These are phyloP conservation scores for Polytolypa hystricis DNA, from an alignment of 2,329 filamentous ascomycete species.

Conservation along the genomic window DNA sequence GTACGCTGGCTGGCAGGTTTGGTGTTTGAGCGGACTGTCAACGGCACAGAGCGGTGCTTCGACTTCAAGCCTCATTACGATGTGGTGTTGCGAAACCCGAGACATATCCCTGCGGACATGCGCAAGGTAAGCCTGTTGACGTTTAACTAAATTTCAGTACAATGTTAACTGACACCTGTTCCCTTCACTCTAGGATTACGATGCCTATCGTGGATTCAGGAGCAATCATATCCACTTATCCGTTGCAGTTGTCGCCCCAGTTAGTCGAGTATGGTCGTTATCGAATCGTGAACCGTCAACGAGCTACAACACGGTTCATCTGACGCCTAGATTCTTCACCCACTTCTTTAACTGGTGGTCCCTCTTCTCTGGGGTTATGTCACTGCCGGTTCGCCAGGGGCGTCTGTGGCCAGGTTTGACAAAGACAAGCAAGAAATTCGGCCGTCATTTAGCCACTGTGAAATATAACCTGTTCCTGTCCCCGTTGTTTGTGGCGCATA, in stretches of 20 bases:
- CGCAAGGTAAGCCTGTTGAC: slow-evolving; percentile 32
- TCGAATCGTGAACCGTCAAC: slow-evolving; percentile 63
- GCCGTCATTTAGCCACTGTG: slow-evolving; percentile 91
- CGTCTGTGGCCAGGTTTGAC: slow-evolving; percentile 82
- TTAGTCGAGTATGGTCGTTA: slow-evolving; percentile 75
- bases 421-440: slow-evolving; percentile 98
- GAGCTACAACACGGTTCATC: slow-evolving; percentile 93
- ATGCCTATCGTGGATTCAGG: slow-evolving; percentile 93
- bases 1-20: slow-evolving; percentile 87
- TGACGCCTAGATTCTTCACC: slow-evolving; percentile 91
- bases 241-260: slow-evolving; percentile 76
- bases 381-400: slow-evolving; percentile 85
- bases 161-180: slow-evolving; percentile 9
- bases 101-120: slow-evolving; percentile 51
- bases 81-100: slow-evolving; percentile 71
- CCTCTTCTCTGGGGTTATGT: slow-evolving; percentile 89
- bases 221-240: slow-evolving; percentile 96
- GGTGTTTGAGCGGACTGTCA: slow-evolving; percentile 78
- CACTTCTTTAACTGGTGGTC: slow-evolving; percentile 99
- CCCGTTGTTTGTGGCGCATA: slow-evolving; percentile 86
- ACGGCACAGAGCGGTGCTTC: slow-evolving; percentile 63
- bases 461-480: slow-evolving; percentile 93
- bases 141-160: slow-evolving; percentile 1
- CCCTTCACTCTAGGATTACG: slow-evolving; percentile 48
- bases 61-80: slow-evolving; percentile 88